Evolutionary conservation across 495 filamentous ascomycete species (phyloP), one percentile per base, ranked within the genome.

Genomic region (Neurospora sp.): DNA sequence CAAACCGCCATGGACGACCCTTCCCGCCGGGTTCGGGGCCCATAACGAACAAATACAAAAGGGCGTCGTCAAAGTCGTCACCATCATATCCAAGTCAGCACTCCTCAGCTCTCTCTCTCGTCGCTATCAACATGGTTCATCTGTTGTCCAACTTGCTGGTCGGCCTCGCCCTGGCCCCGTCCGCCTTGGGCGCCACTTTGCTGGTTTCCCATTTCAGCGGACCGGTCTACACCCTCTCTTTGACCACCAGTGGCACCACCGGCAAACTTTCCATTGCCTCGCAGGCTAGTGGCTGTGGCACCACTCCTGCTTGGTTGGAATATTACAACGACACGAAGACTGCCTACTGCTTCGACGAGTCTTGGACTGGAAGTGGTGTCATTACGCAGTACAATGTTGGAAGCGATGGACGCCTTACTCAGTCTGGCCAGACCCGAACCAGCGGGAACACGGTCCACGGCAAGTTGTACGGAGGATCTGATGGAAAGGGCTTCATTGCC

Each of bases 321-420:
- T 80, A 87, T 46, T 86, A 85, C 77, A 20, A 82, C 0, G 77
- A 79, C 14, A 77, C 81, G 12, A 78, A 80, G 37, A 84, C 82
- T 8, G 80, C 92, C 18, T 92, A 91, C 82, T 89, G 87, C 78
- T 84, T 89, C 37, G 87, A 91, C 72, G 90, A 92, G 76, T 80
- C 77, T 11, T 79, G 84, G 75, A 78, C 73, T 49, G 78, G 79
- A 27, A 77, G 77, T 70, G 84, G 84, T 71, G 80, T 81, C 49
- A 77, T 86, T 18, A 76, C 83, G 44, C 79, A 85, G 31, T 88
- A 83, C 75, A 82, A 77, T n/a, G 81, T 83, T 0, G 82, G 72
- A 11, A 70, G 72, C 46, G 78, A 85, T 54, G 85, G 85, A 10
- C 75, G 74, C 14, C 77, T 87, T n/a, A 80, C 78, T 46, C 75